Conservation (phyloP, 2,329 filamentous ascomycete species). For the Ascochyta pisi region DNA sequence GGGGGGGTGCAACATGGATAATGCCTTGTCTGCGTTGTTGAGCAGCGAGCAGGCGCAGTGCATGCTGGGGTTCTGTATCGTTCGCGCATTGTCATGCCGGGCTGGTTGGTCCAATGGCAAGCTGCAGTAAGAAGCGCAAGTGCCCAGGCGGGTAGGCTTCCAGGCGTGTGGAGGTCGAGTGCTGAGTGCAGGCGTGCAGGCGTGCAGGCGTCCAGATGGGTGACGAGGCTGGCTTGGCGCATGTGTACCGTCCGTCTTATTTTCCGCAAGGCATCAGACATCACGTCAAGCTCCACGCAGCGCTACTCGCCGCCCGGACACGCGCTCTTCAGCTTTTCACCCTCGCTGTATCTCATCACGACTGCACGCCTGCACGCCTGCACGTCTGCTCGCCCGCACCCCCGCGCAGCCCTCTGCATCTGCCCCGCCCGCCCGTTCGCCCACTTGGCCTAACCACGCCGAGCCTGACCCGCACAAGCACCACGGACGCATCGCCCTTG, state of each 20-base stretch:
- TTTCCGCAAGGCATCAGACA: constrained; percentile 47
- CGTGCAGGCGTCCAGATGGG: not conserved
- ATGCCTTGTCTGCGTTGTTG: too few relatives aligned
- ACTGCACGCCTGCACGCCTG: constrained; percentile 18
- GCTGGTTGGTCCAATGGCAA: too few relatives aligned
- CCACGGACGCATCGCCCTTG: constrained; percentile 20
- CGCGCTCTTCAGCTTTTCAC: constrained; percentile 21
- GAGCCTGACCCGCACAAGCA: constrained; percentile 27
- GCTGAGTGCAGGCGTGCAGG: not conserved
- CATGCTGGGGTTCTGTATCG: too few relatives aligned
- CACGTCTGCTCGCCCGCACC: too few relatives aligned
- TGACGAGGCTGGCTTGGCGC: constrained; percentile 22
- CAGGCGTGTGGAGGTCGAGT: not conserved
- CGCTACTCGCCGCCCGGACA: constrained; percentile 26
- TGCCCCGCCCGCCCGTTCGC: constrained; percentile 24
- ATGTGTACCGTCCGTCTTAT: constrained; percentile 37
- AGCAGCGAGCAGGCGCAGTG: too few relatives aligned
- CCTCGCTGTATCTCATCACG: constrained; percentile 32
- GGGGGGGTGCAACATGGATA: too few relatives aligned
- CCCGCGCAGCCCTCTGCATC: constrained; percentile 24
- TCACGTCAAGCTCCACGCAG: constrained; percentile 26
- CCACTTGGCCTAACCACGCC: constrained; percentile 7
- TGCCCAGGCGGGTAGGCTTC: too few relatives aligned
- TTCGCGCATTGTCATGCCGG: too few relatives aligned
- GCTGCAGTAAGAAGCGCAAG: too few relatives aligned